Conservation (phyloP, 306 rosid species). For the Fagus sylvatica region DNA sequence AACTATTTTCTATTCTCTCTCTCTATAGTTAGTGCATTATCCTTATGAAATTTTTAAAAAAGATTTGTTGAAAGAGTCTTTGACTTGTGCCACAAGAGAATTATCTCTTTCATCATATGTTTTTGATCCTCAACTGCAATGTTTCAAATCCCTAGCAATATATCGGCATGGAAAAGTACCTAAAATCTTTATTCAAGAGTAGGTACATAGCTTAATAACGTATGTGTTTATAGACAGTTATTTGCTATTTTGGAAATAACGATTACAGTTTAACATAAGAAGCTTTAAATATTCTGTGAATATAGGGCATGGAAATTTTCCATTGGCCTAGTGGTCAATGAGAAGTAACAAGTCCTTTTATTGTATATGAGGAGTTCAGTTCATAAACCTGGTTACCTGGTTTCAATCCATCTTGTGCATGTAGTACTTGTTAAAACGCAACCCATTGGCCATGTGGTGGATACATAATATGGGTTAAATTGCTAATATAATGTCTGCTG, state of each 20-base stretch:
- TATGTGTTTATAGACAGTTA: neutral
- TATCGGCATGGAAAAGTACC: too few species aligned
- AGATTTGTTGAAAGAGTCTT: conserved; percentile 11
- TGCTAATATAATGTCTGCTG: conserved; percentile 2
- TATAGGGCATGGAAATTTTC: neutral
- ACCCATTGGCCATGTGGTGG: neutral
- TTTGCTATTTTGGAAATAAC: neutral
- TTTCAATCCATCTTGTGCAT: neutral
- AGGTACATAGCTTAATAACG: neutral
- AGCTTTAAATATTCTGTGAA: neutral
- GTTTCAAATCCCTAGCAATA: neutral
- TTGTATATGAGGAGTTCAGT: neutral
- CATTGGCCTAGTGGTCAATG: neutral
- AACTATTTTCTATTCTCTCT: conserved; percentile 4
- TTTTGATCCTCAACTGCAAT: neutral
- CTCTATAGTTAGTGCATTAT: neutral
- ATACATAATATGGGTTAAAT: neutral
- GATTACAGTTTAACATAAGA: neutral
- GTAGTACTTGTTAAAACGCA: neutral
- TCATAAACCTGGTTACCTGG: neutral
- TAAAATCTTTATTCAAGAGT: neutral
- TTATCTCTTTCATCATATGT: neutral
- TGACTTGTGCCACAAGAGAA: conserved; percentile 5
- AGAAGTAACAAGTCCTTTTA: neutral
- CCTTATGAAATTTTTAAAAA: conserved; percentile 8